Evolutionary conservation across 371 early-diverging fungal species (phyloP).

Genomic region (Mortierella sp.): DNA sequence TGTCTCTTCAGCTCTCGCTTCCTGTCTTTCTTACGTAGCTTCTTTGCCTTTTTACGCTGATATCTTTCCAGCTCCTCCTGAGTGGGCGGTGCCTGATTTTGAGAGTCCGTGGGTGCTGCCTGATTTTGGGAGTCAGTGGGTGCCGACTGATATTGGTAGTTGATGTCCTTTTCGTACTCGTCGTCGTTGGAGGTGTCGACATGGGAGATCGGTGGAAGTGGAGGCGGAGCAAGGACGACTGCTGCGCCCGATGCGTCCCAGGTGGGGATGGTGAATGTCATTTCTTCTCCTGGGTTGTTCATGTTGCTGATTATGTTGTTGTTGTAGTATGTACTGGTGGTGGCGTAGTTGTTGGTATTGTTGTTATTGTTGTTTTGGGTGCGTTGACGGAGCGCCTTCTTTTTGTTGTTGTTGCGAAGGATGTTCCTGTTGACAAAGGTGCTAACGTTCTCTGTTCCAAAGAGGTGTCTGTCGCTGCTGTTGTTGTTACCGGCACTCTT

Average conservation of each 20-base stretch:
- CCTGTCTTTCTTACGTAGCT: neutral
- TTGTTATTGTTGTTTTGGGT: neutral
- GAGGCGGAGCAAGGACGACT: neutral
- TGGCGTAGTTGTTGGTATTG: conserved; percentile 5
- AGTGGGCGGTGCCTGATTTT: neutral
- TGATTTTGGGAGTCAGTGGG: conserved; percentile 19
- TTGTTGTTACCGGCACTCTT: neutral
- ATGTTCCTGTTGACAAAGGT: neutral
- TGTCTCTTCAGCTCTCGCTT: neutral
- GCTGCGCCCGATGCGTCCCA: neutral
- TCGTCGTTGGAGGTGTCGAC: conserved; percentile 16
- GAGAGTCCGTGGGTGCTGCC: conserved; percentile 10
- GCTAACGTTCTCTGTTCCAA: neutral
- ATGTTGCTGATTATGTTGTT: neutral
- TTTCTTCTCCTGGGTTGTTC: neutral
- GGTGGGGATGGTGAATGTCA: neutral
- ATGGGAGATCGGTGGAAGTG: conserved; percentile 12
- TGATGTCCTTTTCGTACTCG: conserved; percentile 33
- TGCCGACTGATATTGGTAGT: conserved; percentile 15
- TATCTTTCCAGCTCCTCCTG: neutral
- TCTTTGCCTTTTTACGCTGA: neutral
- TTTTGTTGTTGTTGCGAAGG: conserved; percentile 1
- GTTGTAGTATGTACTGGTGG: neutral
- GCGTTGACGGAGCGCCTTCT: conserved; percentile 1
- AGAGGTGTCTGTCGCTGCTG: conserved; percentile 12